Base-by-base conservation (phyloP, 2,329 filamentous ascomycete genomes). In the Dactylellina sp. region DNA sequence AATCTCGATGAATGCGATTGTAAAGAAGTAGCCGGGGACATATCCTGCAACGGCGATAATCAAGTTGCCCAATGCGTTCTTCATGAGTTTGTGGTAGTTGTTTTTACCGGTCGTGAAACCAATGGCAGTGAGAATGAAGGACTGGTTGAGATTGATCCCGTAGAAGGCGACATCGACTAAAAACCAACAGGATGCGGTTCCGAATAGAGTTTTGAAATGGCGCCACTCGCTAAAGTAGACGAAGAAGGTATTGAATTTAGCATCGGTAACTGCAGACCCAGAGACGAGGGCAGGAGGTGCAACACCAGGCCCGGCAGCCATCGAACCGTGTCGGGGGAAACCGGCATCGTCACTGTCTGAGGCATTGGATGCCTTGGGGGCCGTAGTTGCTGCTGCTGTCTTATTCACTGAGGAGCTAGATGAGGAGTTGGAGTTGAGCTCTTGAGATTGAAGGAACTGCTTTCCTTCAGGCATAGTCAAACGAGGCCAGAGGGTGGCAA, bases 311-410 rank as follows among this genome's bases (percentile, higher is more conserved):
- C 55, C 62, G 3, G n/a, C 7, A 9, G 52, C 71, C 25, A 75
- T 52, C 4, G 75, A 75, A 3, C 50, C 53, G 3, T 44, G 52
- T 7, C 65, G 55, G 7, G 66, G 64, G 11, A 25, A n/a, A 25
- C 70, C 65, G 5, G 32, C 49, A 4, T 75, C 89, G 78, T 90
- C 86, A 5, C 81, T 61, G 35, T 66, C 63, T 9, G 50, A 56
- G 7, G 44, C 46, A 7, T 63, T 62, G 11, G 46, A 7, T 20
- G 49, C 40, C 24, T 66, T 50, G 25, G 57, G 2, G 28, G 63
- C 2, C 18, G 57, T 65, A 9, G 63, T 11, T 4, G 40, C 60
- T 44, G 28, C 28, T 4, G 28, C 28, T 22, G 44, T 25, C 40
- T 35, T 24, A 28, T 9, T 14, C 3, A 20, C 14, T 39, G 66